These are phyloP conservation scores for Dalbergia cultrata DNA, from an alignment of 306 rosid species.

Conservation along the genomic window DNA sequence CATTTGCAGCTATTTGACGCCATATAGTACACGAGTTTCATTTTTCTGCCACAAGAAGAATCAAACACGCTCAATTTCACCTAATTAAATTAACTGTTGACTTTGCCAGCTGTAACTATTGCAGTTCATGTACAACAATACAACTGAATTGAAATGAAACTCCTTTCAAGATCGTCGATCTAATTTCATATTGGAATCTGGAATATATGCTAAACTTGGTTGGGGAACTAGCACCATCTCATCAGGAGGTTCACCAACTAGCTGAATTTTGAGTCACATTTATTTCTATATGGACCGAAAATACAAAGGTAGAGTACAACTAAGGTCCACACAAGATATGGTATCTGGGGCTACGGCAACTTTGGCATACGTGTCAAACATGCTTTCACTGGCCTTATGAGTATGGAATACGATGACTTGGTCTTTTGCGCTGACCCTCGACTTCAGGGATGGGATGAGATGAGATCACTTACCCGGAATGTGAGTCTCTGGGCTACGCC, in stretches of 20 bases:
- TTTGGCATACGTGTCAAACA: constrained; percentile 19
- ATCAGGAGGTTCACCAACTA: constrained; percentile 43
- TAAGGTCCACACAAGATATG: not conserved
- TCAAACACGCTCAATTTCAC: constrained; percentile 26
- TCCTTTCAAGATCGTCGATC: not conserved
- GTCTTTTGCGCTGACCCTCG: constrained; percentile 35
- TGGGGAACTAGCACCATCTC: constrained; percentile 33
- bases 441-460: constrained; percentile 5
- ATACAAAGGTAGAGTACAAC: not conserved
- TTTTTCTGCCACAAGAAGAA: constrained; percentile 17
- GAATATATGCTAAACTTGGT: constrained; percentile 10
- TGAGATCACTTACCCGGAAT: not conserved
- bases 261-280: constrained; percentile 48
- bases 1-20: constrained; percentile 41
- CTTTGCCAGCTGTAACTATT: constrained; percentile 6
- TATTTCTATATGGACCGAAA: constrained; percentile 27
- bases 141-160: constrained; percentile 5
- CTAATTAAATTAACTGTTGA: constrained; percentile 43
- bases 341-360: constrained; percentile 15
- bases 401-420: constrained; percentile 22
- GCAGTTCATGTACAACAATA: not conserved
- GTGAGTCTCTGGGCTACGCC: not conserved
- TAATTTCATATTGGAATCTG: not conserved
- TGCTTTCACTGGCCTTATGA: not conserved
- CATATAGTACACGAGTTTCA: constrained; percentile 12